A percentile compares a stretch with the other conserved stretches of the same genome.
Evolutionary conservation across 1,284 basidiomycete genomes (phyloP).

Genomic region (Pascua sp.): DNA sequence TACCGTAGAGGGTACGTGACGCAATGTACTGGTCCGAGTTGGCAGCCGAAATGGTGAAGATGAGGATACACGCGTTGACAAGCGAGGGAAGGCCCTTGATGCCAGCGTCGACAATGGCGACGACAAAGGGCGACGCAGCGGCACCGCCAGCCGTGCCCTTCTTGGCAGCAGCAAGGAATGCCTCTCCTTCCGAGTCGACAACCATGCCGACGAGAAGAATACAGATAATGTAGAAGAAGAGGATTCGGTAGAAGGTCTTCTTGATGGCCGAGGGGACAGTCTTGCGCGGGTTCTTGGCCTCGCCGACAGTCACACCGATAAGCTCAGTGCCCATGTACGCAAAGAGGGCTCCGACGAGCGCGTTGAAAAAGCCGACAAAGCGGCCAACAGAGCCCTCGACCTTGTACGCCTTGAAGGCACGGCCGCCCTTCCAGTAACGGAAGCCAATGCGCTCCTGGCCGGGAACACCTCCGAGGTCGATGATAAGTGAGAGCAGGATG

Average conservation of each 20-base stretch:
- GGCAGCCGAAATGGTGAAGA: slow-evolving; percentile 55
- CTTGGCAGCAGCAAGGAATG: slow-evolving; percentile 53
- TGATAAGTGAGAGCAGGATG: slow-evolving; percentile 57
- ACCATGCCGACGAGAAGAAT: slow-evolving; percentile 62
- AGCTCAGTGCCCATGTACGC: slow-evolving; percentile 63
- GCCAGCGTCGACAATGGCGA: slow-evolving; percentile 52
- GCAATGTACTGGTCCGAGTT: slow-evolving; percentile 57
- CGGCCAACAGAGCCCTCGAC: slow-evolving; percentile 48
- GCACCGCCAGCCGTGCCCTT: slow-evolving; percentile 54
- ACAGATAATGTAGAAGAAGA: slow-evolving; percentile 61
- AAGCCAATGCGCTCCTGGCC: slow-evolving; percentile 60
- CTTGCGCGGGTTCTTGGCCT: slow-evolving; percentile 57
- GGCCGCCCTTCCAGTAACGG: slow-evolving; percentile 55
- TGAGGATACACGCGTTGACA: slow-evolving; percentile 50
- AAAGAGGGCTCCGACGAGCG: slow-evolving; percentile 32
- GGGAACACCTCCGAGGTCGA: slow-evolving; percentile 67
- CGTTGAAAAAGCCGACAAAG: slow-evolving; percentile 63
- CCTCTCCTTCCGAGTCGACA: slow-evolving; percentile 47
- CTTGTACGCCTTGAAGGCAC: slow-evolving; percentile 33
- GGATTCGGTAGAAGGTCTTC: slow-evolving; percentile 57
- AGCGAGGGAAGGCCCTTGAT: slow-evolving; percentile 52
- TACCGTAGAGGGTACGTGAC: slow-evolving; percentile 55
- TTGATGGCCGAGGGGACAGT: slow-evolving; percentile 59
- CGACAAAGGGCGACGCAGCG: slow-evolving; percentile 73
- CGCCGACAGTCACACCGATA: slow-evolving; percentile 53